Evolutionary conservation across 768 basidiomycete species (phyloP), one percentile per base, ranked within the genome.

Genomic region (Termitomyces sp.): DNA sequence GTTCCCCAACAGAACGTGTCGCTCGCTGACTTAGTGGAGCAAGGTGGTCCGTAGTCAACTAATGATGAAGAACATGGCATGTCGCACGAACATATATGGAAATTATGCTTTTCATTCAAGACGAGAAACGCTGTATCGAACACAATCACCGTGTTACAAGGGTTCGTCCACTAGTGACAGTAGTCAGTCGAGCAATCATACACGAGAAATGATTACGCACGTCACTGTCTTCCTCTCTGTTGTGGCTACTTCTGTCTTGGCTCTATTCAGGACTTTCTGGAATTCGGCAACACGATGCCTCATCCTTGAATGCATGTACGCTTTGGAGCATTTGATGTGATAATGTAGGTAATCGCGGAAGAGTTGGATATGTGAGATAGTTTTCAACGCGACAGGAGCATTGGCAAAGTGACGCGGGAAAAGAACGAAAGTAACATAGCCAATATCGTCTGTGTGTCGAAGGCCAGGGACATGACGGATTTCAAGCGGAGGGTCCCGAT

Each of bases 271-370:
- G 49, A 99, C 86, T 71, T 94, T 94, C 73, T 93, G 90, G 78
- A 99, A 98, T 71, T 97, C 93, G 1, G 89, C 83, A 12, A 97
- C 97, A 10, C 97, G 85, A 63, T 88, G 80, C 56, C 97, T 80
- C 94, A 98, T 95, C 42, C 97, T 80, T 3, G 93, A 95, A 72
- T 98, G 96, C 93, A 99, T 96, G 73, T 99, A 98, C 0, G 96
- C 97, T 71, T 98, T 98, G 50, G 89, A 94, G 68, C 94, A 95
- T 65, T 96, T 98, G 81, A 99, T 97, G 68, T 98, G 96, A 71
- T 98, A 98, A 73, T 99, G 97, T n/a, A 99, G 78, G 67, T 98
- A 98, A 70, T 98, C 94, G 53, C 97, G 84, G 88, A 99, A 98
- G 23, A 96, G 77, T 68, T 98, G 93, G 64, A 98, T 90, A 63